Conservation (phyloP, 2,329 filamentous ascomycete species). For the Elsinoe australis region DNA sequence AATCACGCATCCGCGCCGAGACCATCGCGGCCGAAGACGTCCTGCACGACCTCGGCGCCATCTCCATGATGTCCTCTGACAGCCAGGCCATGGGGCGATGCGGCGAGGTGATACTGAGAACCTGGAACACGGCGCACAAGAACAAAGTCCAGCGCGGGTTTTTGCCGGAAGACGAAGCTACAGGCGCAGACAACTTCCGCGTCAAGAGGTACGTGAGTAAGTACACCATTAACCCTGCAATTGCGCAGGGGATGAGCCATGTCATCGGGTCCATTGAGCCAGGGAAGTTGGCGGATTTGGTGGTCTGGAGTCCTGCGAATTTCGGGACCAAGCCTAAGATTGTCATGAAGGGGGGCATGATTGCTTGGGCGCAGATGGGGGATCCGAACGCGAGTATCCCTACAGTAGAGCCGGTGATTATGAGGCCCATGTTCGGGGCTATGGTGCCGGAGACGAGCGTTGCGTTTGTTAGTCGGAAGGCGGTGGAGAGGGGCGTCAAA, state of each 20-base stretch:
- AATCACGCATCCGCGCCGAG: constrained; percentile 87
- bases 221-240: constrained; percentile 90
- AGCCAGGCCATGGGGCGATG: constrained; percentile 95
- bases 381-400: constrained; percentile 60
- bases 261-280: constrained; percentile 79
- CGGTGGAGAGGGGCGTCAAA: constrained; percentile 59
- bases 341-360: constrained; percentile 82
- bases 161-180: constrained; percentile 68
- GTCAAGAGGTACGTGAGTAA: constrained; percentile 92
- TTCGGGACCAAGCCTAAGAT: constrained; percentile 80
- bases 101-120: constrained; percentile 84
- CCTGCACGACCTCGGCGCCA: constrained; percentile 86
- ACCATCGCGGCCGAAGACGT: constrained; percentile 97
- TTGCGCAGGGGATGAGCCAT: constrained; percentile 85
- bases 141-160: constrained; percentile 79
- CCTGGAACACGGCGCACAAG: constrained; percentile 97
- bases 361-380: constrained; percentile 71
- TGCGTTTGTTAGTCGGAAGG: constrained; percentile 72
- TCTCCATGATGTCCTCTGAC: constrained; percentile 95
- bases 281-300: constrained; percentile 82
- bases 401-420: constrained; percentile 74
- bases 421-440: constrained; percentile 78
- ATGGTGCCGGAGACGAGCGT: constrained; percentile 65
- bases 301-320: constrained; percentile 74
- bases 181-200: constrained; percentile 78